Evolutionary conservation across 2,329 filamentous ascomycete genomes (phyloP).

Genomic region (Colletotrichum lupini): DNA sequence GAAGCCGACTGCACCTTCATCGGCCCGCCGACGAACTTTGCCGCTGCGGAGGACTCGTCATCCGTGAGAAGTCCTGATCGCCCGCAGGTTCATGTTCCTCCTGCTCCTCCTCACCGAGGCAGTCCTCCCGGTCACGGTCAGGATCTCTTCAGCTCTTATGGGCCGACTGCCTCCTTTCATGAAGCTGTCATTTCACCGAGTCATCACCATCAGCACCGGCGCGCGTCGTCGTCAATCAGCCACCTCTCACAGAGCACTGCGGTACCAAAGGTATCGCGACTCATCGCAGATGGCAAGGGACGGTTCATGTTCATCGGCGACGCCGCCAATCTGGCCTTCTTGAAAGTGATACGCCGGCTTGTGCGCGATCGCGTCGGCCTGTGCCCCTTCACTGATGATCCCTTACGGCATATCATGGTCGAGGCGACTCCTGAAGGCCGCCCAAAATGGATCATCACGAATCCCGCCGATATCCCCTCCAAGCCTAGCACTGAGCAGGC

Average conservation of each 20-base stretch:
- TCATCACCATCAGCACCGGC: neutral
- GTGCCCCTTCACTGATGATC: constrained; percentile 48
- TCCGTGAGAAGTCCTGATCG: neutral
- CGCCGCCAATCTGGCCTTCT: constrained; percentile 47
- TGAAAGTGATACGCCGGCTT: constrained; percentile 48
- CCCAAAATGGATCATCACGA: constrained; percentile 40
- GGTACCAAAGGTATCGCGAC: constrained; percentile 42
- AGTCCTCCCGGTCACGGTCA: neutral
- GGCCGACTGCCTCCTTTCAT: neutral
- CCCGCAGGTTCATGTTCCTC: neutral
- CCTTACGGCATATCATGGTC: constrained; percentile 46
- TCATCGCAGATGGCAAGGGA: constrained; percentile 46
- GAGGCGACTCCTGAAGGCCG: constrained; percentile 45
- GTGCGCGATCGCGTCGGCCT: constrained; percentile 44
- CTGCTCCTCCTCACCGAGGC: neutral
- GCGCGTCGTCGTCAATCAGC: constrained; percentile 10
- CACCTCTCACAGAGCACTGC: constrained; percentile 24
- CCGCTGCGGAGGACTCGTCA: neutral
- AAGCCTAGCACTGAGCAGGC: constrained; percentile 40
- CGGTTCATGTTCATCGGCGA: constrained; percentile 51
- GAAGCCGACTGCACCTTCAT: constrained; percentile 38
- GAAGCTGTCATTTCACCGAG: neutral
- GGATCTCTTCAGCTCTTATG: constrained; percentile 15
- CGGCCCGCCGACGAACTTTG: neutral
- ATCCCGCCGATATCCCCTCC: constrained; percentile 35